Evolutionary conservation across 441 rosid genomes (phyloP), one percentile per base, ranked within the genome.

Genomic region (Codiaeum variegatum): DNA sequence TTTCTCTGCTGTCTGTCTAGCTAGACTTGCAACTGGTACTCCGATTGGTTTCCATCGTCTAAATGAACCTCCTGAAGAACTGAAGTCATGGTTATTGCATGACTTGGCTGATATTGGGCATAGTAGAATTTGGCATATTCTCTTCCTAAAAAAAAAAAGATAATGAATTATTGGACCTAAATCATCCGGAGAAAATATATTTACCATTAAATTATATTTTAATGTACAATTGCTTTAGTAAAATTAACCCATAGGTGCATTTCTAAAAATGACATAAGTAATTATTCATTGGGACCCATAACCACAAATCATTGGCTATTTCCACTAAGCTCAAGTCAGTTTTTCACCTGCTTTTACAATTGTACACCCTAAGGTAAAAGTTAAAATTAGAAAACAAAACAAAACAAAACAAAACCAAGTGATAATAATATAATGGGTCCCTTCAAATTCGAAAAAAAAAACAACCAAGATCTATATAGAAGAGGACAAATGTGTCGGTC

Each of bases 401-500:
- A 12, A 28, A n/a, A 59, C 15, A 12, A 73, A 21, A 28, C 19
- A 54, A 36, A 5, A 19, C 19, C 1, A 34, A 15, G 10, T 28
- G 15, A 42, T 9, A 1, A 42, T 9, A 1, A 46, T 9, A 24
- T 34, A 15, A 60, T 16, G 71, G 68, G 77, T 59, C 71, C 77
- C 71, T 23, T 23, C 9, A 47, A 46, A 56, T 56, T 24, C 28
- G 36, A 34, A 54, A 23, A 54, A 15, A 59, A 58, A 58, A 58
- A 21, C 2, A 23, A 6, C 3, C 32, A 49, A 47, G 36, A 64
- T 12, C 63, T 69, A 49, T 38, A 23, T 58, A 4, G 40, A 70
- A 78, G 74, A 78, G 23, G 76, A 76, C 75, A 67, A 71, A 63
- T 4, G 64, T 63, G 73, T 60, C 69, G 67, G 66, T 52, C 70